Conservation (phyloP, 768 basidiomycete genomes). For the Amanita pallidorosea region DNA sequence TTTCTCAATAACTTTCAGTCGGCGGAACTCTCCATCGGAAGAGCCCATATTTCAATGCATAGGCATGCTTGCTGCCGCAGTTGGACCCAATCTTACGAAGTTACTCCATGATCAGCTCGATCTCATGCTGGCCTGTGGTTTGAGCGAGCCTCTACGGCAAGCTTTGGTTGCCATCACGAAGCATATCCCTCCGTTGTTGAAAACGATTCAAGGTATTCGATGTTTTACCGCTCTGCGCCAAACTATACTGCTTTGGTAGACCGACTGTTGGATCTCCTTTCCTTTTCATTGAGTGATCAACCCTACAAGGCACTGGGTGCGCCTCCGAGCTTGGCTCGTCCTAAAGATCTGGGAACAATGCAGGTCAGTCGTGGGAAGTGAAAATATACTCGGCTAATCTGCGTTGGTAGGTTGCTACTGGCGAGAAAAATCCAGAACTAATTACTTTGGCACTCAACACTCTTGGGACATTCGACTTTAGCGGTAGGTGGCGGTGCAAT, state of each 20-base stretch:
- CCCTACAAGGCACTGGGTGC: slow-evolving; percentile 84
- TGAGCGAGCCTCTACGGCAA: slow-evolving; percentile 81
- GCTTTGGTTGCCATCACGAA: slow-evolving; percentile 78
- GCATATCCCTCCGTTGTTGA: slow-evolving; percentile 82
- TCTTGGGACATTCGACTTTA: slow-evolving; percentile 90
- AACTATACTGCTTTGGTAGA: slow-evolving; percentile 32
- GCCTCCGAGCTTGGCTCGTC: slow-evolving; percentile 47
- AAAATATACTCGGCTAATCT: slow-evolving; percentile 4
- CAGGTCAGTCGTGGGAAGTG: slow-evolving; percentile 24
- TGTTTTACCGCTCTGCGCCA: not conserved
- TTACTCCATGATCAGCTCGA: slow-evolving; percentile 94
- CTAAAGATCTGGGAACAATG: slow-evolving; percentile 39
- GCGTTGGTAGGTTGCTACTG: slow-evolving; percentile 25
- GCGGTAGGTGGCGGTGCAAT: slow-evolving; percentile 36
- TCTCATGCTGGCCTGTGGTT: slow-evolving; percentile 88
- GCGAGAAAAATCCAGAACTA: slow-evolving; percentile 55
- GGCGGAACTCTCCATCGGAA: slow-evolving; percentile 88
- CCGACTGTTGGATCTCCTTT: slow-evolving; percentile 80
- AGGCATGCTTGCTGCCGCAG: slow-evolving; percentile 89
- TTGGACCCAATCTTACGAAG: slow-evolving; percentile 93
- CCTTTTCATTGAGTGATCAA: slow-evolving; percentile 71
- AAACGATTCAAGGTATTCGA: slow-evolving; percentile 76
- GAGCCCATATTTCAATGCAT: slow-evolving; percentile 97
- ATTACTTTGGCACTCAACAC: slow-evolving; percentile 79
- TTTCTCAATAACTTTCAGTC: slow-evolving; percentile 23